A percentile compares a stretch with the other conserved stretches of the same genome.
Evolutionary conservation across 768 basidiomycete genomes (phyloP).

Genomic region (Trametes maxima): DNA sequence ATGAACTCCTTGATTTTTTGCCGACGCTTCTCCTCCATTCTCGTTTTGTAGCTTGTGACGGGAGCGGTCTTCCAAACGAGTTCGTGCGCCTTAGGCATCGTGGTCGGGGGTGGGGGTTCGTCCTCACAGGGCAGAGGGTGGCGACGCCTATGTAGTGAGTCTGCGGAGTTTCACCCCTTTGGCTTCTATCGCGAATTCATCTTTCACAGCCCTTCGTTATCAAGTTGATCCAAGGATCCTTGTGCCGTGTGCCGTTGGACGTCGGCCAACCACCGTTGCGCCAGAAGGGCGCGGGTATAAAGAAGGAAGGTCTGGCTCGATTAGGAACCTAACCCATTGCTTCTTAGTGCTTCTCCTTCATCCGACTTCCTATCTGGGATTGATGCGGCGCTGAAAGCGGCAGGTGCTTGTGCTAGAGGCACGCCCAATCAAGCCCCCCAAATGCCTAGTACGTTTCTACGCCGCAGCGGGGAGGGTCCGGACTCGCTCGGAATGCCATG

Average conservation of each 20-base stretch:
- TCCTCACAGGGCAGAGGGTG: background rate
- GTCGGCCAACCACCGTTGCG: background rate
- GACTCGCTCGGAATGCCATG: background rate
- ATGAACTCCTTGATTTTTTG: no score
- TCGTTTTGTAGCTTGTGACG: no score
- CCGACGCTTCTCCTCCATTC: no score
- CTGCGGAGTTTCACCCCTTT: background rate
- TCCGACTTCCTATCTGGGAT: conserved; percentile 12
- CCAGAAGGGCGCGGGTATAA: background rate
- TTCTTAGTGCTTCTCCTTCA: conserved; percentile 4
- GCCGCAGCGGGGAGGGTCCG: background rate
- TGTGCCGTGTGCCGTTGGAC: background rate
- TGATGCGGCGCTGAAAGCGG: background rate
- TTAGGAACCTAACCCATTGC: conserved; percentile 7
- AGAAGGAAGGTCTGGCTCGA: background rate
- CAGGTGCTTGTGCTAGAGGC: background rate
- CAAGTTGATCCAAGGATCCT: conserved; percentile 15
- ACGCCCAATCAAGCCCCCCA: background rate
- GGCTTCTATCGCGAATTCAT: conserved; percentile 16
- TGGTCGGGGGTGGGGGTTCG: background rate
- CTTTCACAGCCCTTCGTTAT: conserved; percentile 12
- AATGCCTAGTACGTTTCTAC: background rate
- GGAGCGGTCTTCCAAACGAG: no score
- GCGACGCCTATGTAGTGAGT: conserved; percentile 6
- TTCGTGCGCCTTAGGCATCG: background rate